Conservation (phyloP, 148 eudicot species). For the Rhododendron simsii region DNA sequence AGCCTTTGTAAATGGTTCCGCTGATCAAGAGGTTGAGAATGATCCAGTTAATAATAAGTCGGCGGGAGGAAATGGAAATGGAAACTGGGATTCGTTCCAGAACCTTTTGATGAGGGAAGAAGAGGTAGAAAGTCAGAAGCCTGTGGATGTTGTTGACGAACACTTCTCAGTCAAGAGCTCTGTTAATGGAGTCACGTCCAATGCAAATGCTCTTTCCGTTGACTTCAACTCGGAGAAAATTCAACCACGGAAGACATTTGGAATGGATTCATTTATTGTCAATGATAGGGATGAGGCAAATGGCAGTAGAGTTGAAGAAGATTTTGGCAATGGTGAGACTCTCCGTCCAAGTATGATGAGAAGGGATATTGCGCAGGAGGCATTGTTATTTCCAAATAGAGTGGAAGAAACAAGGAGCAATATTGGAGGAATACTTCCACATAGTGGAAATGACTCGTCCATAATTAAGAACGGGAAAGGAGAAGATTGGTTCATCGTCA, state of each 20-base stretch:
- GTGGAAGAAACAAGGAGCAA: conserved; percentile 12
- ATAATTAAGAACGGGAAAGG: conserved; percentile 21
- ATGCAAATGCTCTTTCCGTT: conserved; percentile 8
- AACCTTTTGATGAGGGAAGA: conserved; percentile 41
- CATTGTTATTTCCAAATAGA: conserved; percentile 24
- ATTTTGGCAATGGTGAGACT: conserved; percentile 29
- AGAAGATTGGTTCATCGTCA: conserved; percentile 50
- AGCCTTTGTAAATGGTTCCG: conserved; percentile 13
- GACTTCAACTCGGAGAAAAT: conserved; percentile 27
- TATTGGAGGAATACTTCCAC: conserved; percentile 8
- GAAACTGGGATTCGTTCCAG: conserved; percentile 47
- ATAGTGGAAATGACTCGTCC: conserved; percentile 27
- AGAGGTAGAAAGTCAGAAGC: conserved; percentile 15
- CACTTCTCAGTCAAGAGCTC: conserved; percentile 22
- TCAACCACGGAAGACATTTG: conserved; percentile 10
- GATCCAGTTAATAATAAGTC: conserved; percentile 8
- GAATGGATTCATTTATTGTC: conserved; percentile 33
- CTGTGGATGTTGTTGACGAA: conserved; percentile 23
- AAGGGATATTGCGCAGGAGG: conserved; percentile 28
- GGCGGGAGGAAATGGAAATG: conserved; percentile 25
- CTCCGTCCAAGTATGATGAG: conserved; percentile 19
- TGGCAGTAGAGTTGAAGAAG: conserved; percentile 21
- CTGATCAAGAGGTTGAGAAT: conserved; percentile 17
- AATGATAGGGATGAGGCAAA: conserved; percentile 22
- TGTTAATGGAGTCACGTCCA: not conserved